Percentiles rank a stretch among this genome's conserved stretches.
These are phyloP conservation scores for Amborella trichopoda DNA, from an alignment of 164 flowering plant genomes.

Conservation along the genomic window DNA sequence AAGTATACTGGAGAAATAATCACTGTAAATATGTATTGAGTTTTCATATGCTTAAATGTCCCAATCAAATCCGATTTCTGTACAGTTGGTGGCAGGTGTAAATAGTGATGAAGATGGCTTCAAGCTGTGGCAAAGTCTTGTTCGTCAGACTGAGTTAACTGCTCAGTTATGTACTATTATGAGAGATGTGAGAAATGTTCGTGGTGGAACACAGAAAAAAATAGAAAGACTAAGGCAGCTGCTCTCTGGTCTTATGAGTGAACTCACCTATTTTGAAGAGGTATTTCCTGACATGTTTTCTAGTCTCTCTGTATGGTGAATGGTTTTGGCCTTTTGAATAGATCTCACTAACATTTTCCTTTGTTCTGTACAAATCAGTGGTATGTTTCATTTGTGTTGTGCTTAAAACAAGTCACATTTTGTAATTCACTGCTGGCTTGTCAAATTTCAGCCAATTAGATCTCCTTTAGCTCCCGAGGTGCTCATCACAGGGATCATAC, in stretches of 20 bases:
- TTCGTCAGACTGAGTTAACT: conserved; percentile 91
- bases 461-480: conserved; percentile 79
- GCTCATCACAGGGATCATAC: conserved; percentile 84
- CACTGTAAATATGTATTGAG: too few relatives aligned
- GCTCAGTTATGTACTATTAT: conserved; percentile 90
- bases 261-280: conserved; percentile 96
- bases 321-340: too few relatives aligned
- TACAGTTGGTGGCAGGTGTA: conserved; percentile 53
- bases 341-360: too few relatives aligned
- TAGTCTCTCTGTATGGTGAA: too few relatives aligned
- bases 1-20: too few relatives aligned
- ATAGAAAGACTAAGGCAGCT: conserved; percentile 96
- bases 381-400: too few relatives aligned
- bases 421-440: neutral
- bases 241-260: conserved; percentile 96
- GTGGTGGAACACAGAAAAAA: conserved; percentile 94
- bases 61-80: too few relatives aligned
- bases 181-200: conserved; percentile 92
- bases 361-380: too few relatives aligned
- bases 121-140: conserved; percentile 92
- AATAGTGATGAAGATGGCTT: conserved; percentile 76
- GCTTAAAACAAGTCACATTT: too few relatives aligned
- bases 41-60: too few relatives aligned
- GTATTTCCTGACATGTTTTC: conserved; percentile 22
- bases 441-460: conserved; percentile 69